These are phyloP conservation scores for Lichtheimia corymbifera DNA, from an alignment of 371 early-diverging fungal genomes.

Conservation along the genomic window DNA sequence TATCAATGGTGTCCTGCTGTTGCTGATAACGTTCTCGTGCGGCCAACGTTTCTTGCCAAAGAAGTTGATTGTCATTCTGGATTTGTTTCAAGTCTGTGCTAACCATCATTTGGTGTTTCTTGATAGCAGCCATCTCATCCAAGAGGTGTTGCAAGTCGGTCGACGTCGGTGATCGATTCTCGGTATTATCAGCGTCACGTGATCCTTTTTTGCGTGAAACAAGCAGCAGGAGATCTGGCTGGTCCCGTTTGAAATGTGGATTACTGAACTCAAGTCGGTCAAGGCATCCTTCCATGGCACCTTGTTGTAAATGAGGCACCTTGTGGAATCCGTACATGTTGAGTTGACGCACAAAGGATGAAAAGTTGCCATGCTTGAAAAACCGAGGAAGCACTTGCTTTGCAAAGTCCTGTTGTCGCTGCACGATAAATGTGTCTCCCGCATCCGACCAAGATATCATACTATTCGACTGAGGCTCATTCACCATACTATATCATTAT, in stretches of 20 bases:
- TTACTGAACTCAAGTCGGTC: slow-evolving; percentile 64
- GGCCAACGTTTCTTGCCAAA: slow-evolving; percentile 84
- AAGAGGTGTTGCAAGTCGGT: slow-evolving; percentile 61
- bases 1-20: slow-evolving; percentile 93
- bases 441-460: slow-evolving; percentile 78
- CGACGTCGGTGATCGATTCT: slow-evolving; percentile 4
- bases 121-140: slow-evolving; percentile 86
- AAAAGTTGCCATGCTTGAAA: slow-evolving; percentile 94
- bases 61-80: slow-evolving; percentile 81
- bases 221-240: slow-evolving; percentile 53
- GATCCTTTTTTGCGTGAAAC: slow-evolving; percentile 55
- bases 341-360: slow-evolving; percentile 93
- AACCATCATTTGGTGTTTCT: slow-evolving; percentile 87
- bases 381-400: slow-evolving; percentile 81
- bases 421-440: slow-evolving; percentile 75
- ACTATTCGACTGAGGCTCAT: slow-evolving; percentile 67
- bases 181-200: slow-evolving; percentile 21
- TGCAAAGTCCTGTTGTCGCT: slow-evolving; percentile 78
- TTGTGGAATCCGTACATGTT: slow-evolving; percentile 93
- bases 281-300: slow-evolving; percentile 55
- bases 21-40: slow-evolving; percentile 77
- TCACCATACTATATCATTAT: slow-evolving; percentile 60
- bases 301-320: slow-evolving; percentile 79
- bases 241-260: slow-evolving; percentile 57
- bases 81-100: slow-evolving; percentile 82